These are phyloP conservation scores for Spizellomyces sp. DNA, from an alignment of 192 early-diverging fungal genomes.

Conservation along the genomic window DNA sequence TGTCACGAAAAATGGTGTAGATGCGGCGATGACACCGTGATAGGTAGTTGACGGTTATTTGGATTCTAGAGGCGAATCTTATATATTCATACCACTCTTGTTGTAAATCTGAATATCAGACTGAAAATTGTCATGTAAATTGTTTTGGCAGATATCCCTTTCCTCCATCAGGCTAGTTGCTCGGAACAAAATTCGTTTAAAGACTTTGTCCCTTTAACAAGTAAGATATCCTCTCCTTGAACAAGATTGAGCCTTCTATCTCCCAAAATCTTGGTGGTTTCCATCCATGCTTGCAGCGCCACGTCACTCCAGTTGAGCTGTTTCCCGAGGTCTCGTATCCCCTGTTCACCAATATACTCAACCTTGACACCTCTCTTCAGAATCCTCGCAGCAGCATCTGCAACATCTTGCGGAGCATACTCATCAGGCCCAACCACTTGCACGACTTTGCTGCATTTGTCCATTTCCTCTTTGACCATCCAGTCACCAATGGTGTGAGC, in stretches of 20 bases:
- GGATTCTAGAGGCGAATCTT: too few species aligned
- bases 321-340: not conserved
- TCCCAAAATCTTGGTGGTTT: not conserved
- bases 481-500: not conserved
- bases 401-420: not conserved
- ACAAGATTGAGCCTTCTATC: not conserved
- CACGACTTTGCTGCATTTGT: not conserved
- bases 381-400: not conserved
- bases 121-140: too few species aligned
- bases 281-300: not conserved
- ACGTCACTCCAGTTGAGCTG: not conserved
- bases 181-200: not conserved
- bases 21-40: too few species aligned
- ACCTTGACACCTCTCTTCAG: not conserved
- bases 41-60: too few species aligned
- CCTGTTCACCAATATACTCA: not conserved
- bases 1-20: too few species aligned
- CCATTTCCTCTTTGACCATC: not conserved
- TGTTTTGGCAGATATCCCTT: too few species aligned
- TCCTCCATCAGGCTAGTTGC: too few species aligned
- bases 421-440: not conserved
- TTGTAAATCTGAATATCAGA: too few species aligned
- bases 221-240: not conserved
- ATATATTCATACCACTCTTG: too few species aligned
- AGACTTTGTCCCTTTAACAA: not conserved